A percentile compares a stretch with the other conserved stretches of the same genome.
These are phyloP conservation scores for Neurospora sp. DNA, from an alignment of 495 filamentous ascomycete genomes.

Conservation along the genomic window DNA sequence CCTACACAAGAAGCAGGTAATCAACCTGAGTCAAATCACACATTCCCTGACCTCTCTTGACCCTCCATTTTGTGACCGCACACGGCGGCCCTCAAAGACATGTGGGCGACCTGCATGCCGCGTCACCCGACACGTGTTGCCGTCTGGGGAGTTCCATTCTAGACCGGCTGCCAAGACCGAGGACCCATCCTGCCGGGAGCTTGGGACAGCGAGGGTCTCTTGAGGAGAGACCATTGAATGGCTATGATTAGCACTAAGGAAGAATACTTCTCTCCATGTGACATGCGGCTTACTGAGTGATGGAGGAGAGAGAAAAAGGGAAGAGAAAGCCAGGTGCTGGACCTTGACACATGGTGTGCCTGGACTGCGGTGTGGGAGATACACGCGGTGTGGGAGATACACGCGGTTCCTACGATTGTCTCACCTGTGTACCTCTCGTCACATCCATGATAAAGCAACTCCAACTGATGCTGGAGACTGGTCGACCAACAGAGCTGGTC, in stretches of 20 bases:
- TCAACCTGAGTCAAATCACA: not conserved
- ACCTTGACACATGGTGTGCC: not conserved
- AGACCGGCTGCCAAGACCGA: not conserved
- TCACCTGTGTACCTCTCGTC: not conserved
- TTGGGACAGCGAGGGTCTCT: not conserved
- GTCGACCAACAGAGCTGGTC: not conserved
- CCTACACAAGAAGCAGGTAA: not conserved
- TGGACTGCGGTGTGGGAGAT: not conserved
- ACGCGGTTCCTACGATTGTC: not conserved
- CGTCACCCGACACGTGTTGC: not conserved
- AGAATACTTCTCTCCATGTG: not conserved
- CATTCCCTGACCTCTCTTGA: not conserved
- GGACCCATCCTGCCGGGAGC: not conserved
- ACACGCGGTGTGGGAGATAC: not conserved
- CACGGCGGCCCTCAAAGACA: not conserved
- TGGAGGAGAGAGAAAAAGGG: not conserved
- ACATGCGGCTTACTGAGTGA: not conserved
- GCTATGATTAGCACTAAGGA: not conserved
- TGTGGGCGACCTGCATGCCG: not conserved
- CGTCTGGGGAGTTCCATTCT: not conserved
- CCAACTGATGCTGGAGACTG: not conserved
- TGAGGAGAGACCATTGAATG: not conserved
- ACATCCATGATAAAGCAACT: not conserved
- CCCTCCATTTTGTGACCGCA: not conserved
- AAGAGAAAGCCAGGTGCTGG: not conserved